Evolutionary conservation across 192 early-diverging fungal species (phyloP), one percentile per base, ranked within the genome.

Genomic region (Helicostylum pulchrum): DNA sequence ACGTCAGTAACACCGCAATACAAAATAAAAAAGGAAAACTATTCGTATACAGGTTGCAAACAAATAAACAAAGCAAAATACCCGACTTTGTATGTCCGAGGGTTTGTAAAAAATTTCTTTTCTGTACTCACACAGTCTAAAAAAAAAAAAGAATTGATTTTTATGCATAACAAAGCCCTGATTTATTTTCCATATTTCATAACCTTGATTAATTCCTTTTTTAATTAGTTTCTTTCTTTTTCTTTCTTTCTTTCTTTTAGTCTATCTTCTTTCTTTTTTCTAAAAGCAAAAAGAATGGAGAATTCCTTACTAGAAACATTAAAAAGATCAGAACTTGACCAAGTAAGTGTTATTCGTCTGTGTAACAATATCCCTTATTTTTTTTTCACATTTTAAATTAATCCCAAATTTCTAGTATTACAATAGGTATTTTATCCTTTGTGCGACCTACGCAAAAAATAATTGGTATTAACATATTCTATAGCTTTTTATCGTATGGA

Each of bases 231-330:
- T 19, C 46, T 26, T 17, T 26, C 26, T 26, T 47, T 32, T 48
- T 49, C 34, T 17, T 39, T 49, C 48, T 62, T 51, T 43, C 54
- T 43, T 7, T 47, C 23, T 39, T 20, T n/a, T 49, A 51, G 7
- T 21, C 8, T 15, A 34, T 7, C 26, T 39, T 19, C 6, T 49
- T 17, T 66, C 15, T 61, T 31, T 52, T 62, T 32, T 56, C 46
- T 31, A 19, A 55, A 15, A 14, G n/a, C n/a, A 39, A 39, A 39
- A 39, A 39, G 2, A 42, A 68, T 69, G 51, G 48, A 80, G 31
- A 72, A 79, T 34, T 62, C 82, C 32, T 73, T 89, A 39, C 73
- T 86, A 55, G 86, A 90, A 53, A 89, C 85, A n/a, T 75, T 91
- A 50, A 68, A 76, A 71, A 77, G 71, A 55, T 83, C 85, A 21